A percentile compares a stretch with the other conserved stretches of the same genome.
Evolutionary conservation across 768 basidiomycete species (phyloP).

Genomic region (Lentinula sp.): DNA sequence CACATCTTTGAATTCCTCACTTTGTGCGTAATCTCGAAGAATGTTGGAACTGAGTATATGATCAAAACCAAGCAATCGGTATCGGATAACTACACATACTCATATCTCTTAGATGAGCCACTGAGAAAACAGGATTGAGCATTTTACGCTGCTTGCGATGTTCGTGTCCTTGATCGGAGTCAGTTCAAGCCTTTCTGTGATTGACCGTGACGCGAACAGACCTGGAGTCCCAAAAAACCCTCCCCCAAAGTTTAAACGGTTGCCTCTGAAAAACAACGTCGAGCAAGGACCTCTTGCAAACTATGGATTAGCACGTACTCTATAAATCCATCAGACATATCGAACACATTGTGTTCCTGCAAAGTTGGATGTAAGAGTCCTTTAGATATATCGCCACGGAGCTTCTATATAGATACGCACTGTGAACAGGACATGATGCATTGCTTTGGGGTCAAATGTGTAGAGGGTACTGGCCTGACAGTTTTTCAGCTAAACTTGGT

Average conservation of each 20-base stretch:
- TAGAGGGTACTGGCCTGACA: neutral
- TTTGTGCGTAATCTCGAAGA: constrained; percentile 2
- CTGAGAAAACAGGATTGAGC: constrained; percentile 29
- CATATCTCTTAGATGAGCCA: constrained; percentile 24
- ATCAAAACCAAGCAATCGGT: neutral
- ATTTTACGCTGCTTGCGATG: constrained; percentile 27
- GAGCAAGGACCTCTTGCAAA: too few species aligned
- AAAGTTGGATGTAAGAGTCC: neutral
- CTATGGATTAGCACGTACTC: neutral
- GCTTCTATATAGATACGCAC: neutral
- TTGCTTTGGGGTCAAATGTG: neutral
- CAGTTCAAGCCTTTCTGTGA: neutral
- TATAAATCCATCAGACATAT: neutral
- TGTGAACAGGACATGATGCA: neutral
- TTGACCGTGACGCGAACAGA: neutral
- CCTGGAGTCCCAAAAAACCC: neutral
- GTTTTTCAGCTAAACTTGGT: neutral
- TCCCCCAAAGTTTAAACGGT: neutral
- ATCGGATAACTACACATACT: constrained; percentile 11
- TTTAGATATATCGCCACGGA: neutral
- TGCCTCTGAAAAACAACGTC: neutral
- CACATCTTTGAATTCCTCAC: neutral
- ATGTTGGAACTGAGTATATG: neutral
- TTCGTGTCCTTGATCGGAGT: constrained; percentile 8
- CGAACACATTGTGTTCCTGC: neutral